Evolutionary conservation across 148 eudicot genomes (phyloP), one percentile per base, ranked within the genome.

Genomic region (Fagopyrum esculentum): DNA sequence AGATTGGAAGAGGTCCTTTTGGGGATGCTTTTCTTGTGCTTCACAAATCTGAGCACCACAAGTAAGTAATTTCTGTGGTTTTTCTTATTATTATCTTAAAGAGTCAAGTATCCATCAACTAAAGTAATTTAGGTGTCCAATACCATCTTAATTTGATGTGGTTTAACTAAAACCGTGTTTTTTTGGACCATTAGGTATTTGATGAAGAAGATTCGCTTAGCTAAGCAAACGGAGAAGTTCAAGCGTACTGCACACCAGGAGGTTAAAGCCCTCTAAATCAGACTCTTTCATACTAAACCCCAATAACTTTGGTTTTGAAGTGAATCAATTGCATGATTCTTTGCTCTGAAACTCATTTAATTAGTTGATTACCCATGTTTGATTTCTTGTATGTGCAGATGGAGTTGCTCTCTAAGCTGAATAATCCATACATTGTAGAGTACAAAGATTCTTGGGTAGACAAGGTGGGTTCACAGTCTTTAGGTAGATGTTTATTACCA

Each of bases 361-460:
- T 5, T 6, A 12, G 5, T 63, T 63, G 45, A 3, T 29, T 63
- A 29, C 45, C 44, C 69, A 30, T 63, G 26, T 22, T 71, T 70
- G 26, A 12, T 80, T 6, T 73, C 60, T 48, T 12, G 19, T 55
- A 75, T 45, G 73, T 81, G 82, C 90, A 95, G 99, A 85, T 92
- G 92, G 87, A 86, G 77, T 79, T 87, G 79, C 83, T 92, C 59
- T 79, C 97, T 60, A 92, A 88, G 82, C 82, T 95, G 69, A 84
- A 85, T 61, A 86, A 92, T 80, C 97, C 98, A 1, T 95, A 95
- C 76, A 82, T 95, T 5, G 90, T 92, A 48, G 97, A 85, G 79
- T 86, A 85, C 81, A 95, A 92, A 83, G 97, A 92, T 87, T 88
- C 91, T 78, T 95, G 98, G 99, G 85, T 90, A 46, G 98, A 92